Evolutionary conservation across 1,284 basidiomycete genomes (phyloP).

Genomic region (Ceratobasidium sp.): DNA sequence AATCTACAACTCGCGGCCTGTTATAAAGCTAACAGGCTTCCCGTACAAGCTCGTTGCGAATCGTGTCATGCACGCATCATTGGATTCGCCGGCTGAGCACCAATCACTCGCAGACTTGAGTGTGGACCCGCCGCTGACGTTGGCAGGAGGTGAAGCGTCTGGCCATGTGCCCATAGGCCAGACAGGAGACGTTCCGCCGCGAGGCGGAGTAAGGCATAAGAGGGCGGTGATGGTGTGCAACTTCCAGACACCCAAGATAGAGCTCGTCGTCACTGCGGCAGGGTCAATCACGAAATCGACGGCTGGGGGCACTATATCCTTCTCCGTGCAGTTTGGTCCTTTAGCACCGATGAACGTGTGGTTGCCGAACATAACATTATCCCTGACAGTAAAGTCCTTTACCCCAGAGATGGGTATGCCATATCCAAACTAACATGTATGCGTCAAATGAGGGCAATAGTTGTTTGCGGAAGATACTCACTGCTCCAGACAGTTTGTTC

Average conservation of each 20-base stretch:
- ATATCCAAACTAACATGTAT: constrained; percentile 60
- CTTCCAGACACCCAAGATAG: constrained; percentile 3
- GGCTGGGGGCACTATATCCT: constrained; percentile 59
- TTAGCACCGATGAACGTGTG: constrained; percentile 76
- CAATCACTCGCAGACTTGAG: neutral
- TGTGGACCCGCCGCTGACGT: too few relatives aligned
- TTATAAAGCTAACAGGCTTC: neutral
- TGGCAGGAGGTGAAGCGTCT: neutral
- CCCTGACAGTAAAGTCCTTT: constrained; percentile 68
- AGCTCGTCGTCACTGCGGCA: constrained; percentile 42
- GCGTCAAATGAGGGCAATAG: constrained; percentile 47
- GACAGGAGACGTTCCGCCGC: constrained; percentile 8
- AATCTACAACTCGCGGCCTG: too few relatives aligned
- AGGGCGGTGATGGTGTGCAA: constrained; percentile 8
- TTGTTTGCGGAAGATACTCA: constrained; percentile 45
- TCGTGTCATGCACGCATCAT: neutral
- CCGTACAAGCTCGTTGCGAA: neutral
- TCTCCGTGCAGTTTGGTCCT: constrained; percentile 71
- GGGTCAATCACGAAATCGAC: constrained; percentile 66
- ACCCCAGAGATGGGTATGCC: constrained; percentile 73
- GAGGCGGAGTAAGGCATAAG: constrained; percentile 22
- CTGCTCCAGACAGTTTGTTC: constrained; percentile 74
- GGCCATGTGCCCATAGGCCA: constrained; percentile 30
- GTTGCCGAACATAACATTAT: constrained; percentile 72
- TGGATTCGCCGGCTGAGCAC: neutral